A percentile compares a stretch with the other conserved stretches of the same genome.
phyloP scores from a whole-genome alignment of 1,284 basidiomycete species.

The Cutaneotrichosporon daszewskae region DNA sequence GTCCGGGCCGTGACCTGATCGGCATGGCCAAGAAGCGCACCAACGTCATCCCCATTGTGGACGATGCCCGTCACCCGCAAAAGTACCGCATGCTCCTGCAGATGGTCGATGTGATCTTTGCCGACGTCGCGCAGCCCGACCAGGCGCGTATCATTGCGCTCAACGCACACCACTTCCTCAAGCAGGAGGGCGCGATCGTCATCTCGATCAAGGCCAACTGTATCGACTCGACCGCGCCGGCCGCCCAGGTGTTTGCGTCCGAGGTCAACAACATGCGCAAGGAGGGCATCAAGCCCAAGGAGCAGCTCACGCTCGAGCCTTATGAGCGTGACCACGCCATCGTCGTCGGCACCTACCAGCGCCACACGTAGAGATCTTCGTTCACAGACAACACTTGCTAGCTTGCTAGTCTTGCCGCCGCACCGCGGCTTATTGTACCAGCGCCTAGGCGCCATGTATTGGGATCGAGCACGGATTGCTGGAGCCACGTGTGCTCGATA shows the following conservation, averaged over 20 bases:
- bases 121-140: conserved; percentile 97
- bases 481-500: no score
- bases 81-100: conserved; percentile 93
- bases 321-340: conserved; percentile 51
- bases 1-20: conserved; percentile 95
- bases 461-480: conserved; percentile 9
- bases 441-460: conserved; percentile 7
- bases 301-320: conserved; percentile 55
- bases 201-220: conserved; percentile 99
- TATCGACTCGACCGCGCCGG: conserved; percentile 89
- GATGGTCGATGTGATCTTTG: conserved; percentile 92
- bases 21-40: conserved; percentile 99
- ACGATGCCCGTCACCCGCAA: conserved; percentile 92
- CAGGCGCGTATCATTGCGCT: conserved; percentile 91
- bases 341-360: conserved; percentile 46
- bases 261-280: conserved; percentile 83
- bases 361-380: conserved; percentile 25
- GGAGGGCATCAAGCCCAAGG: conserved; percentile 77
- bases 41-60: conserved; percentile 97
- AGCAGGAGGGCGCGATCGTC: conserved; percentile 84
- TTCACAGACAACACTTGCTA: no score
- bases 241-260: conserved; percentile 82
- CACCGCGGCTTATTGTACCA: conserved; percentile 1
- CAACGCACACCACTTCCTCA: conserved; percentile 95
- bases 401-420: no score